phyloP scores from a whole-genome alignment of 2,329 filamentous ascomycete species.

The Stagonosporopsis rhizophila region DNA sequence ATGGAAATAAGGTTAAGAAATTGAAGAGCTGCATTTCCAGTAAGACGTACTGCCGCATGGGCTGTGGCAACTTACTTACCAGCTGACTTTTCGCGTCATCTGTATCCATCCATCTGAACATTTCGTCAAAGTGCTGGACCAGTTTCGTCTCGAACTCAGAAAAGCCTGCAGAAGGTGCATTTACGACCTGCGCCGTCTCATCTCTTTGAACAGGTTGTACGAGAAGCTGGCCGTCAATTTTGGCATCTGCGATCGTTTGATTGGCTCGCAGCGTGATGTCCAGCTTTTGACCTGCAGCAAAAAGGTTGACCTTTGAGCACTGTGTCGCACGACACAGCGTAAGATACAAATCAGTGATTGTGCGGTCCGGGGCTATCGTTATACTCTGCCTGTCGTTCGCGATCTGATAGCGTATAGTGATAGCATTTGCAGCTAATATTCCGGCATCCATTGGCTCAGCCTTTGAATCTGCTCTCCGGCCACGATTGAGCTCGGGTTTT shows the following conservation, averaged over 20 bases:
- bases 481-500: conserved; percentile 42
- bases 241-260: conserved; percentile 67
- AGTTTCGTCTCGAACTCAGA: conserved; percentile 77
- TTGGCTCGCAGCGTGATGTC: conserved; percentile 65
- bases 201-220: conserved; percentile 42
- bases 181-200: conserved; percentile 31
- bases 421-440: conserved; percentile 66
- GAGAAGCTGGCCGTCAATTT: conserved; percentile 36
- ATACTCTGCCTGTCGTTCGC: conserved; percentile 67
- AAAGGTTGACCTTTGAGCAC: conserved; percentile 77
- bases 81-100: conserved; percentile 59
- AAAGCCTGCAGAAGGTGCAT: conserved; percentile 35
- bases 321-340: conserved; percentile 73
- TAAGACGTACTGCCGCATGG: neutral
- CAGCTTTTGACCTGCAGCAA: conserved; percentile 72
- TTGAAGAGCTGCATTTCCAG: conserved; percentile 43
- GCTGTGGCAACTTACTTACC: conserved; percentile 17
- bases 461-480: conserved; percentile 44
- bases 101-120: conserved; percentile 82
- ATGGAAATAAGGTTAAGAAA: conserved; percentile 44
- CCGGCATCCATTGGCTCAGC: conserved; percentile 52
- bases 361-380: conserved; percentile 73
- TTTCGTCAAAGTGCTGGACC: conserved; percentile 78
- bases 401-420: conserved; percentile 76
- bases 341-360: conserved; percentile 71